Conservation (phyloP, 139 green algal species). For the Monoraphidium neglectum region DNA sequence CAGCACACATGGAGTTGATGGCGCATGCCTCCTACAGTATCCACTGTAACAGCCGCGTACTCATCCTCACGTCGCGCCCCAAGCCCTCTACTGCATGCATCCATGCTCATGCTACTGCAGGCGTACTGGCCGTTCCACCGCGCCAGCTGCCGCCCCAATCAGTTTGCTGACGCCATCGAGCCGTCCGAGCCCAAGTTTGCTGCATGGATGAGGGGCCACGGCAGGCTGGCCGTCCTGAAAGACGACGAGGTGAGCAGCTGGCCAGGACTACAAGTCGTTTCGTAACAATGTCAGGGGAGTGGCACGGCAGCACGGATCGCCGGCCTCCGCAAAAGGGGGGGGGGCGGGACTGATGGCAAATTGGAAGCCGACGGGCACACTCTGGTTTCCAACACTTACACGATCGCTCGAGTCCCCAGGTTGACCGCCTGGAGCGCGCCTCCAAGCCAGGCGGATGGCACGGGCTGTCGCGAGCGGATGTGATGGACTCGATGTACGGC, state of each 20-base stretch:
- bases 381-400: neutral
- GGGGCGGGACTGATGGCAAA: neutral
- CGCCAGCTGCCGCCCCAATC: constrained; percentile 74
- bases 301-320: no score
- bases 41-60: neutral
- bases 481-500: constrained; percentile 91
- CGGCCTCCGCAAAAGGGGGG: neutral
- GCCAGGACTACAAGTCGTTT: no score
- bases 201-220: constrained; percentile 81
- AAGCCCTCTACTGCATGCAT: neutral
- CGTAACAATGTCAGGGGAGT: no score
- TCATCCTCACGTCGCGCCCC: neutral
- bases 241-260: neutral
- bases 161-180: constrained; percentile 89
- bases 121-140: constrained; percentile 93
- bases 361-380: neutral
- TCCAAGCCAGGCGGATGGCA: constrained; percentile 44
- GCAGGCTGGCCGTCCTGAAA: constrained; percentile 25
- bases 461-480: constrained; percentile 54
- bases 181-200: constrained; percentile 86
- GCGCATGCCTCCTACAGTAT: neutral
- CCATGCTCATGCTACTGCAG: constrained; percentile 31
- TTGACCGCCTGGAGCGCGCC: constrained; percentile 87
- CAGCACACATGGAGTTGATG: neutral
- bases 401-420: constrained; percentile 44